Percentiles rank a stretch among this genome's conserved stretches.
phyloP scores from a whole-genome alignment of 345 rosid genomes.

The Arabidopsis suecica region DNA sequence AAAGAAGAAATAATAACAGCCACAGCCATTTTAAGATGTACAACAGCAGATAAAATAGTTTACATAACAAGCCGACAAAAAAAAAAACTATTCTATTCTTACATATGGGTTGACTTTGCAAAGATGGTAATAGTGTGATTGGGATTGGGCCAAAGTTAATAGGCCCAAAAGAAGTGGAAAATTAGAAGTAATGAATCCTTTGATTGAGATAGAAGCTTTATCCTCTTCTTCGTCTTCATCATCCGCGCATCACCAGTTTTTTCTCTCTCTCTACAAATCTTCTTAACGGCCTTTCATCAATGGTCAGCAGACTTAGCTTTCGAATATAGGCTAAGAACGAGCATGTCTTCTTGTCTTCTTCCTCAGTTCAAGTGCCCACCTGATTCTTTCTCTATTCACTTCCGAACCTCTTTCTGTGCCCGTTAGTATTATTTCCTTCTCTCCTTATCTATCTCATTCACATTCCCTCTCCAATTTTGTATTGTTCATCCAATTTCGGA shows the following conservation, averaged over 20 bases:
- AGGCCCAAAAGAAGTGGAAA: slow-evolving; percentile 24
- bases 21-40: too few relatives aligned
- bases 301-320: slow-evolving; percentile 43
- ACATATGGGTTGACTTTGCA: not conserved
- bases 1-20: not conserved
- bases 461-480: not conserved
- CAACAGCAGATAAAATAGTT: not conserved
- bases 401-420: slow-evolving; percentile 55
- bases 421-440: slow-evolving; percentile 37
- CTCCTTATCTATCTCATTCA: not conserved
- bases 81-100: not conserved
- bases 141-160: slow-evolving; percentile 22
- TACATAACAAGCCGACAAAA: not conserved
- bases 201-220: slow-evolving; percentile 23
- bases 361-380: slow-evolving; percentile 96
- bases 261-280: slow-evolving; percentile 35
- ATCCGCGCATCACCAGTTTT: slow-evolving; percentile 50
- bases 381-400: slow-evolving; percentile 67
- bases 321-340: slow-evolving; percentile 36
- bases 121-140: not conserved
- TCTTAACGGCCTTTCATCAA: slow-evolving; percentile 35
- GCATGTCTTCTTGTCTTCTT: slow-evolving; percentile 70
- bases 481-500: not conserved
- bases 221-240: slow-evolving; percentile 44
- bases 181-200: not conserved